Conservation (phyloP, 2,329 filamentous ascomycete genomes). For the Massarina eburnea region DNA sequence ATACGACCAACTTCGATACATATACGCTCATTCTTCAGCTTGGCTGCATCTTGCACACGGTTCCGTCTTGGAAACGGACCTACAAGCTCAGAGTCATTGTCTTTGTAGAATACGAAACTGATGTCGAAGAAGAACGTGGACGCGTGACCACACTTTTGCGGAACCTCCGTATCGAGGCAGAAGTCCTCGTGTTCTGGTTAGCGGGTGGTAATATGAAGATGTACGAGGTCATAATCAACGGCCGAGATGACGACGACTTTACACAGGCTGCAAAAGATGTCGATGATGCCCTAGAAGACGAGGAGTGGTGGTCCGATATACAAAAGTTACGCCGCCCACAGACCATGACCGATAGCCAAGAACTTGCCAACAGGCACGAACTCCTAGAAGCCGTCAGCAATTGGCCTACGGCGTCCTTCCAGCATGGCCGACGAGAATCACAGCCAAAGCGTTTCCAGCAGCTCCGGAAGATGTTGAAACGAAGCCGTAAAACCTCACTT, state of each 20-base stretch:
- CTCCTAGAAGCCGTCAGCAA: conserved; percentile 47
- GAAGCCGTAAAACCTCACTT: conserved; percentile 54
- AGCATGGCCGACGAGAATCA: conserved; percentile 50
- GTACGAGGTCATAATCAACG: conserved; percentile 78
- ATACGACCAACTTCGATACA: conserved; percentile 90
- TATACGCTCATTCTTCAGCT: conserved; percentile 86
- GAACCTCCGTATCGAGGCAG: conserved; percentile 78
- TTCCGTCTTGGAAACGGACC: conserved; percentile 74
- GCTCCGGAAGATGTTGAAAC: conserved; percentile 63
- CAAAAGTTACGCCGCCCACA: conserved; percentile 51
- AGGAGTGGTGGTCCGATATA: conserved; percentile 83
- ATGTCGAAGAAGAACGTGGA: conserved; percentile 75
- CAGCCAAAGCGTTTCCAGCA: conserved; percentile 57
- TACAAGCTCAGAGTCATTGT: conserved; percentile 77
- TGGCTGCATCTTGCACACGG: conserved; percentile 80
- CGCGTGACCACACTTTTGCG: conserved; percentile 74
- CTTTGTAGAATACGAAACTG: conserved; percentile 85
- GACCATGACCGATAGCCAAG: conserved; percentile 44
- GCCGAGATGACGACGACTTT: conserved; percentile 53
- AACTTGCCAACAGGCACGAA: conserved; percentile 48
- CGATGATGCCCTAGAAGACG: conserved; percentile 66
- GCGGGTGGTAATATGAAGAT: conserved; percentile 70
- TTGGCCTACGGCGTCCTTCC: conserved; percentile 58
- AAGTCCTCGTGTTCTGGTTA: conserved; percentile 79
- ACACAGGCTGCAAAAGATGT: conserved; percentile 62